Evolutionary conservation across 2,329 filamentous ascomycete genomes (phyloP).

Genomic region (Colletotrichum lentis): DNA sequence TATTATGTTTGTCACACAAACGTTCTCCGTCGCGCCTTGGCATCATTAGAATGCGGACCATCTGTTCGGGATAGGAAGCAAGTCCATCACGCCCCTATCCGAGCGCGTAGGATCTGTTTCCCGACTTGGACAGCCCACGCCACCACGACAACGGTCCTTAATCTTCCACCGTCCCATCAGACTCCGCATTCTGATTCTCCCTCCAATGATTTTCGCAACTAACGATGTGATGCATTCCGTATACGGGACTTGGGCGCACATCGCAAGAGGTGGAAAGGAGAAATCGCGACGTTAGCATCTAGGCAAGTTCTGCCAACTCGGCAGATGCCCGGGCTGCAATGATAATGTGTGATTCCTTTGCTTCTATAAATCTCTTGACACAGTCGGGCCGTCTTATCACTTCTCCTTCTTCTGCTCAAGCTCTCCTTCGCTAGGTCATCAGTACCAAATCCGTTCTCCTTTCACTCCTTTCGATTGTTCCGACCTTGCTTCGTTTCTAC

Average conservation of each 20-base stretch:
- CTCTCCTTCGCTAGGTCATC: constrained; percentile 22
- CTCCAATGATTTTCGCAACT: constrained; percentile 7
- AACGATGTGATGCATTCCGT: background rate
- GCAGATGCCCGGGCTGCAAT: constrained; percentile 22
- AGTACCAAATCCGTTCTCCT: constrained; percentile 14
- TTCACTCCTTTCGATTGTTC: constrained; percentile 13
- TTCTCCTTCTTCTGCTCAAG: background rate
- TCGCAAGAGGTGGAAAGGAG: background rate
- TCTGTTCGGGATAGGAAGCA: constrained; percentile 21
- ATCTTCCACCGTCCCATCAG: constrained; percentile 28
- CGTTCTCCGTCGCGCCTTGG: constrained; percentile 24
- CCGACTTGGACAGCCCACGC: constrained; percentile 22
- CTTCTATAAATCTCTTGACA: constrained; percentile 12
- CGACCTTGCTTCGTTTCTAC: constrained; percentile 18
- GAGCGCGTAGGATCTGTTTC: constrained; percentile 25
- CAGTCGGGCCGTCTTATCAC: background rate
- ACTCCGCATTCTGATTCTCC: constrained; percentile 27
- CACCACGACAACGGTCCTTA: constrained; percentile 22
- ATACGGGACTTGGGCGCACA: background rate
- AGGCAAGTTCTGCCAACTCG: constrained; percentile 14
- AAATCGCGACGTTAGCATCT: constrained; percentile 16
- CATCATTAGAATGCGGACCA: constrained; percentile 22
- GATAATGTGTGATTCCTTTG: background rate
- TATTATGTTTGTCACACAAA: constrained; percentile 9
- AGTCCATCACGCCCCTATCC: constrained; percentile 25